phyloP scores from a whole-genome alignment of 2,329 filamentous ascomycete species.

The Domatiomyces catenatus region DNA sequence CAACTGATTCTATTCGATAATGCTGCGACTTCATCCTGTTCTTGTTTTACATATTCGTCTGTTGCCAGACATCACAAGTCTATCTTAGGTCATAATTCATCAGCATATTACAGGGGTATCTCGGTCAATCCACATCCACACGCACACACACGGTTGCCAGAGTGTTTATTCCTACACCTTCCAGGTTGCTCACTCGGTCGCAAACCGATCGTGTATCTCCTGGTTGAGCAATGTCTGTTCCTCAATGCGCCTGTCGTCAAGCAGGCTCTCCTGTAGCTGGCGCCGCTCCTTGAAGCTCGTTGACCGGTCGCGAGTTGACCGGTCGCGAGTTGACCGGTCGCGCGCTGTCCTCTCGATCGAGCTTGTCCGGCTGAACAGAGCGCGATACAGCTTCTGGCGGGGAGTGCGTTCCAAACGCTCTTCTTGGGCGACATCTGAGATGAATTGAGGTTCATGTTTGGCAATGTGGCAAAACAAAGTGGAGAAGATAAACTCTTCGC shows the following conservation, averaged over 20 bases:
- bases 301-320: conserved; percentile 9
- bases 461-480: conserved; percentile 83
- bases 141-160: conserved; percentile 9
- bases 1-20: too few relatives aligned
- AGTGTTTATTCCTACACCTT: conserved; percentile 6
- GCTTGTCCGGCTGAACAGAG: conserved; percentile 10
- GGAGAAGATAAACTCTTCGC: conserved; percentile 87
- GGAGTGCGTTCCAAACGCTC: conserved; percentile 5
- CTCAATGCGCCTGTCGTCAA: not conserved
- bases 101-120: conserved; percentile 14
- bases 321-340: conserved; percentile 8
- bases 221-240: conserved; percentile 9
- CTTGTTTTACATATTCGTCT: conserved; percentile 7
- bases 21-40: not conserved
- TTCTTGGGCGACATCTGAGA: conserved; percentile 17
- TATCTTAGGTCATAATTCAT: conserved; percentile 14
- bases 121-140: conserved; percentile 9
- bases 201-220: conserved; percentile 11
- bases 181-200: conserved; percentile 3
- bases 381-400: conserved; percentile 11
- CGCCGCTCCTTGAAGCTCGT: conserved; percentile 10
- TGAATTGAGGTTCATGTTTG: conserved; percentile 35
- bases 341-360: conserved; percentile 13
- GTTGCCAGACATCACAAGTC: conserved; percentile 11
- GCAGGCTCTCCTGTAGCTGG: not conserved